Percentiles rank a stretch among this genome's conserved stretches.
Evolutionary conservation across 176 grass and related monocot genomes (phyloP).

Genomic region (Oryza rufipogon): DNA sequence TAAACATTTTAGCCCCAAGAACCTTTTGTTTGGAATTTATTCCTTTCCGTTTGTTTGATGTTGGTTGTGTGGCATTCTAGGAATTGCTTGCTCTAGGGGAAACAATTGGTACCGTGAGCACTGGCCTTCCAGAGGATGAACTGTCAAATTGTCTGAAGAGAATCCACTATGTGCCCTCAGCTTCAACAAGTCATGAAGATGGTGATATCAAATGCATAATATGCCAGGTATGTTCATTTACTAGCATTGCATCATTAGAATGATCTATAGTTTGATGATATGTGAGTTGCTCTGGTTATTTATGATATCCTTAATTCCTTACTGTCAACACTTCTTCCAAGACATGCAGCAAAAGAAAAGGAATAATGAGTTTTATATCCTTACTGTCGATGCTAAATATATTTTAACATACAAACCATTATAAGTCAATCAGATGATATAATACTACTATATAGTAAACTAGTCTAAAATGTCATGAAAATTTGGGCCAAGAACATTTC

Average conservation of each 20-base stretch:
- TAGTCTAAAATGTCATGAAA: neutral
- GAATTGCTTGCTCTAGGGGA: slow-evolving; percentile 78
- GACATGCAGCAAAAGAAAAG: neutral
- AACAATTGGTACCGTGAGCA: slow-evolving; percentile 80
- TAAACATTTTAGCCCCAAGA: neutral
- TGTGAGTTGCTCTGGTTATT: neutral
- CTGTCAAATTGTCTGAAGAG: slow-evolving; percentile 62
- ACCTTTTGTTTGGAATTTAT: slow-evolving; percentile 11
- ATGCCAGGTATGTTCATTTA: slow-evolving; percentile 60
- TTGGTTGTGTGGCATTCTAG: slow-evolving; percentile 28
- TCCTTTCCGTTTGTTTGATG: neutral
- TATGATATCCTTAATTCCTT: neutral
- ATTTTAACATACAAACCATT: neutral
- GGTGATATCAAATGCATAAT: slow-evolving; percentile 74
- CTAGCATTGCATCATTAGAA: neutral
- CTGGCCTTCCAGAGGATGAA: slow-evolving; percentile 68
- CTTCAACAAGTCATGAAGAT: slow-evolving; percentile 45
- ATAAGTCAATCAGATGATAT: neutral
- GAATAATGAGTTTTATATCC: neutral
- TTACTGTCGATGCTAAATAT: neutral
- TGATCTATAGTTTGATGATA: neutral
- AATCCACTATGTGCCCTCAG: slow-evolving; percentile 45
- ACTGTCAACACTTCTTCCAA: neutral
- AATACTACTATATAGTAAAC: neutral
- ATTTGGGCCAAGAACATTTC: neutral